Percentiles rank a stretch among this genome's conserved stretches.
Conservation (phyloP, 371 early-diverging fungal genomes). For the Syncephalastrum sp. region DNA sequence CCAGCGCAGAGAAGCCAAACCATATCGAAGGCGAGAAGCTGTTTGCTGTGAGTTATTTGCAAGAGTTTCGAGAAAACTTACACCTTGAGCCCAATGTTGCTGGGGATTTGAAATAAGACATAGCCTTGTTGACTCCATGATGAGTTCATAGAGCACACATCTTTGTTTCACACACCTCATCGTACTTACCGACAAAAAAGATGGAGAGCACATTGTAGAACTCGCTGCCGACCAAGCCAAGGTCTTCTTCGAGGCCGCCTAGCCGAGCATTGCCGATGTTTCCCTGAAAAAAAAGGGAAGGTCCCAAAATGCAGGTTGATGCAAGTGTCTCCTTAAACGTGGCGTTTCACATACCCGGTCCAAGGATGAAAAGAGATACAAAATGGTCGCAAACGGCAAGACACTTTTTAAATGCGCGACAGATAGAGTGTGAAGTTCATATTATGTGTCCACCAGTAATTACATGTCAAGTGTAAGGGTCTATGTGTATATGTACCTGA, state of each 20-base stretch:
- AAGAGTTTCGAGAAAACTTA: slow-evolving; percentile 2
- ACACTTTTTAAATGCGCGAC: background rate
- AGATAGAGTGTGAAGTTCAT: too few relatives aligned
- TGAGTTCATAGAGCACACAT: background rate
- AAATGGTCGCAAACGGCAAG: slow-evolving; percentile 7
- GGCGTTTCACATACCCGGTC: slow-evolving; percentile 10
- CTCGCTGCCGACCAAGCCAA: slow-evolving; percentile 10
- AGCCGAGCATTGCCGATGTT: slow-evolving; percentile 21
- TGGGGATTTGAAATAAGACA: slow-evolving; percentile 12
- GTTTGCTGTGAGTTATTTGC: background rate
- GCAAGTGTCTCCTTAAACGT: background rate
- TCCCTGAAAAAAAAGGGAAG: slow-evolving; percentile 1
- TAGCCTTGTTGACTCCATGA: slow-evolving; percentile 5
- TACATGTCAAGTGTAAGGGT: too few relatives aligned
- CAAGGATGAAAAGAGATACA: slow-evolving; percentile 15
- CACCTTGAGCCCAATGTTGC: slow-evolving; percentile 12
- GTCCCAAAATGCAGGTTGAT: background rate
- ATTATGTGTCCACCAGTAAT: too few relatives aligned
- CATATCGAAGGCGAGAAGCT: too few relatives aligned
- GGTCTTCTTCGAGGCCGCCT: slow-evolving; percentile 14
- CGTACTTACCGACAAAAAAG: slow-evolving; percentile 14
- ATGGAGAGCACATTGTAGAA: slow-evolving; percentile 18
- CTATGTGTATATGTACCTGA: background rate
- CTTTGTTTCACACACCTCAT: background rate
- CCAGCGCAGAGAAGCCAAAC: too few relatives aligned